A percentile compares a stretch with the other conserved stretches of the same genome.
Evolutionary conservation across 176 grass and related monocot species (phyloP).

Genomic region (Ensete glaucum): DNA sequence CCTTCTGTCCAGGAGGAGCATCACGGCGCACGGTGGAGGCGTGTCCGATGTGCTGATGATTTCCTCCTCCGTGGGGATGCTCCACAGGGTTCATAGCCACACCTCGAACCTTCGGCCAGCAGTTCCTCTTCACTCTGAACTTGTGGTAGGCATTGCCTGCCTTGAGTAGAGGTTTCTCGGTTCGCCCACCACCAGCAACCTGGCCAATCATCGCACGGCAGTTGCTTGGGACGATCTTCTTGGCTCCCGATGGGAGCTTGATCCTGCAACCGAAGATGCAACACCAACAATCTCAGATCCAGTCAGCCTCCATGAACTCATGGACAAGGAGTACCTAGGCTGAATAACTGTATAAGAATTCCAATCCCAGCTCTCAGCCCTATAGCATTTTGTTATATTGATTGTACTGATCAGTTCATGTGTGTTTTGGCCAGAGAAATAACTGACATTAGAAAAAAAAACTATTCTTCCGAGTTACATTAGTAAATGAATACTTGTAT

Average conservation of each 20-base stretch:
- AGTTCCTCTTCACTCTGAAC: conserved; percentile 5
- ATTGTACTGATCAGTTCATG: too few species aligned
- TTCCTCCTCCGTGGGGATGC: conserved; percentile 8
- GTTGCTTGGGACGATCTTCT: conserved; percentile 1
- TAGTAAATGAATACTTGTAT: too few species aligned
- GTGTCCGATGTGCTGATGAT: background rate
- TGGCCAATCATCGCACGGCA: conserved; percentile 5
- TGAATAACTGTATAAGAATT: too few species aligned
- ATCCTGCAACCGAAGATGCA: background rate
- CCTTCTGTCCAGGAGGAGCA: background rate
- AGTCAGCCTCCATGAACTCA: too few species aligned
- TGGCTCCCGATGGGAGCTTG: conserved; percentile 1
- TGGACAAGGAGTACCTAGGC: too few species aligned
- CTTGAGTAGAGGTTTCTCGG: background rate
- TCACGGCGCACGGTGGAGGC: background rate
- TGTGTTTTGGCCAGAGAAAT: too few species aligned
- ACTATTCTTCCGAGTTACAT: too few species aligned
- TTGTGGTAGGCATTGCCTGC: conserved; percentile 2
- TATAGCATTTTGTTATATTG: too few species aligned
- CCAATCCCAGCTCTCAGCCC: too few species aligned
- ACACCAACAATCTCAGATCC: too few species aligned
- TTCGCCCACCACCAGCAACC: conserved; percentile 4
- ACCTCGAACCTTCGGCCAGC: conserved; percentile 4
- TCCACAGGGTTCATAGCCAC: conserved; percentile 4
- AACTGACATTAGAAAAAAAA: too few species aligned